Base-by-base conservation (phyloP, 169 alveolate genomes). In the Toxoplasma gondii region DNA sequence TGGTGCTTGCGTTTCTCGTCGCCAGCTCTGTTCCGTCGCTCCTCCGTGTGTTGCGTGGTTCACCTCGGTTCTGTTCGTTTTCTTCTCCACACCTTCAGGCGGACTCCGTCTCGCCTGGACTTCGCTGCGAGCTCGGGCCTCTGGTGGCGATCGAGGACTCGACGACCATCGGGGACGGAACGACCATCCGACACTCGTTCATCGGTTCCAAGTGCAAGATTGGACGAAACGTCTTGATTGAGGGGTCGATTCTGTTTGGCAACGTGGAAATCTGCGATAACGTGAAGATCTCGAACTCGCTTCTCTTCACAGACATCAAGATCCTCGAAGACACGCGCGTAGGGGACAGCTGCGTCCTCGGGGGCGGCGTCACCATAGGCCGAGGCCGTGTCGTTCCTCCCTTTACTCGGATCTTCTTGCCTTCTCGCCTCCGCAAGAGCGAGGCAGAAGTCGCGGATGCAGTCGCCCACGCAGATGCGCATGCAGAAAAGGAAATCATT, bases 61-160 rank as follows among this genome's bases (percentile, higher is more conserved):
- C 4, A 49, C n/a, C n/a, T n/a, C n/a, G n/a, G n/a, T n/a, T n/a
- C n/a, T n/a, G n/a, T n/a, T n/a, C n/a, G n/a, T 22, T n/a, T 69
- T 12, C 38, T 69, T 29, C 82, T 81, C 19, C 54, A 5, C 10
- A 44, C 10, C 38, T n/a, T n/a, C 64, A 82, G 90, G 90, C 90
- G 36, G 90, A 82, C 64, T 82, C 90, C 9, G 90, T 82, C 41
- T 82, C 69, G 1, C 90, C 90, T 9, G 90, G 90, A 7, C 64
- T 82, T 12, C 90, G 90, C 69, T 82, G 90, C 64, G 64, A 41
- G 53, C n/a, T 82, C 36, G 90, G 90, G 38, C 90, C 90, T 0
- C 34, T 38, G 5, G 90, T 43, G n/a, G 53, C 90, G 67, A 38
- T 82, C 24, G 90, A 44, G 69, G 90, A 38, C 36, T 27, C 34